These are phyloP conservation scores for Athelia sp. DNA, from an alignment of 1,284 basidiomycete species.

Conservation along the genomic window DNA sequence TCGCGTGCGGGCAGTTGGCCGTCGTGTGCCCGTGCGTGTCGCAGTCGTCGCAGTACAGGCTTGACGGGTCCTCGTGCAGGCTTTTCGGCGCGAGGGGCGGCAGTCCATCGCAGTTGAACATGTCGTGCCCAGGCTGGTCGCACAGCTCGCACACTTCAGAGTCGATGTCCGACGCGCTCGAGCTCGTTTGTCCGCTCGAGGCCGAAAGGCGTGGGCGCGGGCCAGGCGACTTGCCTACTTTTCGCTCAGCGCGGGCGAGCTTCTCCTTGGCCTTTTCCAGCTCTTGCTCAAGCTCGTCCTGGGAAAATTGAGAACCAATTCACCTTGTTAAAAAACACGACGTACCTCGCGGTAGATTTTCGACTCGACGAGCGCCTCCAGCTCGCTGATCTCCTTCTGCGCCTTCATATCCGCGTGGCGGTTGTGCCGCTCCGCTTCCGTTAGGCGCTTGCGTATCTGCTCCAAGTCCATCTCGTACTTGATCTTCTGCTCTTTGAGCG, in stretches of 20 bases:
- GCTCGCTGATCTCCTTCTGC: constrained; percentile 86
- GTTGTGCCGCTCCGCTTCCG: constrained; percentile 69
- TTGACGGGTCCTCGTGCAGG: constrained; percentile 12
- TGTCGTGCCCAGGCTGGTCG: constrained; percentile 77
- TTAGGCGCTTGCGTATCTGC: constrained; percentile 60
- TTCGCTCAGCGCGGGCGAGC: constrained; percentile 55
- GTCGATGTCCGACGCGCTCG: constrained; percentile 14
- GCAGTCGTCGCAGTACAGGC: constrained; percentile 71
- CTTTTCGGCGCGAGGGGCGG: constrained; percentile 30
- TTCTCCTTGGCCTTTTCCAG: constrained; percentile 73
- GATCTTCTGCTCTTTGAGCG: constrained; percentile 43
- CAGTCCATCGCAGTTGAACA: constrained; percentile 70
- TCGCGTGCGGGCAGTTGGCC: constrained; percentile 70
- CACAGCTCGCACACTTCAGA: constrained; percentile 76
- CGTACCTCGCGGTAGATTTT: constrained; percentile 89
- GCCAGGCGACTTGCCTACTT: constrained; percentile 46
- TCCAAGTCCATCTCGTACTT: constrained; percentile 65
- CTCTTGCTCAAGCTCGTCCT: constrained; percentile 89
- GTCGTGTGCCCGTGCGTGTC: constrained; percentile 69
- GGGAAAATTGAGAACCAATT: constrained; percentile 6
- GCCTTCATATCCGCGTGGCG: constrained; percentile 72
- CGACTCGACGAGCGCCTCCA: constrained; percentile 85
- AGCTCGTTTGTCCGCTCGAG: constrained; percentile 20
- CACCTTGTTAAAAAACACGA: constrained; percentile 2
- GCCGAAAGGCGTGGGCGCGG: constrained; percentile 21